Base-by-base conservation (phyloP, 495 filamentous ascomycete genomes). In the Tuber brumale region DNA sequence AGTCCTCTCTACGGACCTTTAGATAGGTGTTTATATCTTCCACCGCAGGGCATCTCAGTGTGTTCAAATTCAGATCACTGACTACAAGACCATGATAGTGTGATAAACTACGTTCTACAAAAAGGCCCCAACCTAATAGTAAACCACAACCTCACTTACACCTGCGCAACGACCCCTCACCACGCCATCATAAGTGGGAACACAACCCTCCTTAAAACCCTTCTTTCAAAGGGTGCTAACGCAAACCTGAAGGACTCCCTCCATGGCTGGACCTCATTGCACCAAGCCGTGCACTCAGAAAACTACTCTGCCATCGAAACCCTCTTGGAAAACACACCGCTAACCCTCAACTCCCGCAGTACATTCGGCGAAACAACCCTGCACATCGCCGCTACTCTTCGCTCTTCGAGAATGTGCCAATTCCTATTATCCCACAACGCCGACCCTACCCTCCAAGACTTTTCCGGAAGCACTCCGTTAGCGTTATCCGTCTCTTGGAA, bases 391-490 rank as follows among this genome's bases (percentile, higher is more conserved):
- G 27, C 57, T 66, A 66, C 57, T 7, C 57, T 66, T 31, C 57
- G 57, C 12, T 66, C 57, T 19, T 14, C 57, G 31, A 66, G 57
- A 8, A 66, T 66, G 57, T 66, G 57, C 57, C 57, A 66, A 35
- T 66, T 31, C 31, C 57, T 66, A 66, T 27, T 66, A 35, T 66
- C 57, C 18, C 57, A 35, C 27, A 66, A 66, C 57, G 57, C 57
- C 27, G 14, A 66, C 14, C 27, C 27, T 18, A 66, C 57, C 27
- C 27, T 66, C 27, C 27, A 35, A 35, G 57, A 66, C 57, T 66
- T 66, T 66, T 66, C 57, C 27, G 57, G 57, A 66, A 66, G 27
- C 57, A 66, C 57, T 31, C 27, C 57, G 57, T 66, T 66, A 66
- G 57, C 57, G 27, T 35, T 66, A 19, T 66, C 57, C 27, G 57